A percentile compares a stretch with the other conserved stretches of the same genome.
Evolutionary conservation across 805 yeast species (phyloP).

Genomic region (Zygosaccharomyces rouxii): DNA sequence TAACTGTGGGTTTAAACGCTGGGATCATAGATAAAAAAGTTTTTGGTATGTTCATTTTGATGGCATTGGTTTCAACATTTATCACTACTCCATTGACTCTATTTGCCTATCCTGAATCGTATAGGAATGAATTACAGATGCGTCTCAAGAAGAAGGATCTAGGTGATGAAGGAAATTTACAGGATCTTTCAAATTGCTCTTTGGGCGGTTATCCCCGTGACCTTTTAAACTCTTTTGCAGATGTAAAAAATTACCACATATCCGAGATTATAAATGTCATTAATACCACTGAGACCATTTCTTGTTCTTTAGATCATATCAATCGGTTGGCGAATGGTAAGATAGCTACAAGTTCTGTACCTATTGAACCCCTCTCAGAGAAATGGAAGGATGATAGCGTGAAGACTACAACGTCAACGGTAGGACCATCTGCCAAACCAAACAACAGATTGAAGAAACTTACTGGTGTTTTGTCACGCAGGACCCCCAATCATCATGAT

Average conservation of each 20-base stretch:
- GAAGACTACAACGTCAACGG: conserved; percentile 18
- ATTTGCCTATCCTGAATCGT: conserved; percentile 55
- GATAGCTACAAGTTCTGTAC: not conserved
- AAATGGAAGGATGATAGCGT: conserved; percentile 14
- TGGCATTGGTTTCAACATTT: conserved; percentile 77
- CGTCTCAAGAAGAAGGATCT: conserved; percentile 29
- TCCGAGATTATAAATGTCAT: conserved; percentile 23
- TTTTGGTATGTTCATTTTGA: conserved; percentile 75
- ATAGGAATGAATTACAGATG: conserved; percentile 47
- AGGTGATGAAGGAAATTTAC: conserved; percentile 29
- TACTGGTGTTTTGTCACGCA: conserved; percentile 15
- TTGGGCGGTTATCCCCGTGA: not conserved
- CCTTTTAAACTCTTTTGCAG: conserved; percentile 17
- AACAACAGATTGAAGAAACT: conserved; percentile 18
- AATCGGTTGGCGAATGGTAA: conserved; percentile 23
- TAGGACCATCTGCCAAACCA: conserved; percentile 12
- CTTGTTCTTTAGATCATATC: conserved; percentile 30
- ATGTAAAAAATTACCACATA: conserved; percentile 20
- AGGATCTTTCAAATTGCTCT: not conserved
- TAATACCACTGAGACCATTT: conserved; percentile 30
- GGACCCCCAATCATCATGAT: conserved; percentile 19
- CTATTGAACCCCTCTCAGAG: not conserved
- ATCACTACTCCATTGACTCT: conserved; percentile 73
- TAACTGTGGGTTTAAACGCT: conserved; percentile 68
- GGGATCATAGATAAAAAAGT: conserved; percentile 59